Conservation (phyloP, 2,329 filamentous ascomycete genomes). For the Ophiosphaerella narmari region DNA sequence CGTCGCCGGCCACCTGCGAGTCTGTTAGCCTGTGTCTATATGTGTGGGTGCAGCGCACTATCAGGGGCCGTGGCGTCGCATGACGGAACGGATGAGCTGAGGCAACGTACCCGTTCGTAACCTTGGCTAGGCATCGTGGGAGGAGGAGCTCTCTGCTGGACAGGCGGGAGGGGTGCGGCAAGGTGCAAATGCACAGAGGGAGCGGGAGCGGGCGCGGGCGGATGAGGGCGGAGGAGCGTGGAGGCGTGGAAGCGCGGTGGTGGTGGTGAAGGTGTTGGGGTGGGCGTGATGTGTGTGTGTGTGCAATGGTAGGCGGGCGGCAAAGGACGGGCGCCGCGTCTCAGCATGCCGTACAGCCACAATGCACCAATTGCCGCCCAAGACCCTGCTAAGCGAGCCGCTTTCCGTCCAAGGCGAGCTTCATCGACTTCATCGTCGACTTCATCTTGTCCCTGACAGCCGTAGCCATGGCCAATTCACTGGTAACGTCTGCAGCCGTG, state of each 20-base stretch:
- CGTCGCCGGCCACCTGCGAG: constrained; percentile 49
- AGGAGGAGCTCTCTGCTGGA: background rate
- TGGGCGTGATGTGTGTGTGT: constrained; percentile 7
- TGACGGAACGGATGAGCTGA: constrained; percentile 11
- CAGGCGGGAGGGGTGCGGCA: constrained; percentile 3
- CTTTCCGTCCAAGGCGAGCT: too few species aligned
- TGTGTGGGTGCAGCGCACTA: constrained; percentile 3
- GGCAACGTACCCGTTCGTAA: constrained; percentile 53
- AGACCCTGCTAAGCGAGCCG: too few species aligned
- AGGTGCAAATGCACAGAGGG: background rate
- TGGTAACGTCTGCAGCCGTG: constrained; percentile 4
- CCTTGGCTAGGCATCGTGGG: constrained; percentile 53
- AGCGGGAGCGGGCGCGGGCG: constrained; percentile 11
- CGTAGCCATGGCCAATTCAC: constrained; percentile 19
- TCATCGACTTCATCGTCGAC: too few species aligned
- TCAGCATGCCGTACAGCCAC: background rate
- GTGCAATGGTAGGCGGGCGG: constrained; percentile 13
- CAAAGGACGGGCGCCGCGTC: background rate
- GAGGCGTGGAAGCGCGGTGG: constrained; percentile 2
- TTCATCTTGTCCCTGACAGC: too few species aligned
- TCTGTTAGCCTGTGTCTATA: constrained; percentile 18
- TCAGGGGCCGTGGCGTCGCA: constrained; percentile 15
- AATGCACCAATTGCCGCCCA: too few species aligned
- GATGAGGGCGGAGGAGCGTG: constrained; percentile 1
- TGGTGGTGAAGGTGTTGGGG: constrained; percentile 1